Conservation (phyloP, 1,139 yeast species). For the Candida sp. region DNA sequence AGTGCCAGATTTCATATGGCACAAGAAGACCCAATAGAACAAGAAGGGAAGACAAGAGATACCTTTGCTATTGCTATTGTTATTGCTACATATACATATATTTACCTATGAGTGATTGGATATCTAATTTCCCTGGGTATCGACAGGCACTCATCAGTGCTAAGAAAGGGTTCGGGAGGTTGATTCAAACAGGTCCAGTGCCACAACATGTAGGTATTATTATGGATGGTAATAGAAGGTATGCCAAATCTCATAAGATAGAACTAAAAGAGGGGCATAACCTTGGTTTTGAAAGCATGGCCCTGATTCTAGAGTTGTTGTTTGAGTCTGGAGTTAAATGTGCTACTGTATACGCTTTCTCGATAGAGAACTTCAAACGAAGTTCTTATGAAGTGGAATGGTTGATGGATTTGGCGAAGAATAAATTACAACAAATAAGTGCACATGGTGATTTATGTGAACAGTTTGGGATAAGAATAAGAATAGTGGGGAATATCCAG, state of each 20-base stretch:
- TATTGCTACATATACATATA: too few species aligned
- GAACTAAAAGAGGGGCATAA: conserved; percentile 49
- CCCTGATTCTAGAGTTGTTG: conserved; percentile 41
- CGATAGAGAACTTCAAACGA: conserved; percentile 78
- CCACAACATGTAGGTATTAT: conserved; percentile 65
- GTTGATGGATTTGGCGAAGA: conserved; percentile 83
- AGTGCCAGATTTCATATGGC: not conserved
- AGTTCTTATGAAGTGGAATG: conserved; percentile 78
- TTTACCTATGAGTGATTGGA: conserved; percentile 33
- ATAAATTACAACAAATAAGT: conserved; percentile 68
- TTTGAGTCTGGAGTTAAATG: conserved; percentile 43
- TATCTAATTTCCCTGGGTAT: conserved; percentile 50
- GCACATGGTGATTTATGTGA: conserved; percentile 81
- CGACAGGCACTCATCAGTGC: conserved; percentile 36
- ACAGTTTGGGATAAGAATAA: conserved; percentile 70
- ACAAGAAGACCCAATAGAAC: too few species aligned
- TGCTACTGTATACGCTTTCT: conserved; percentile 55
- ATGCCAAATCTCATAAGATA: conserved; percentile 39
- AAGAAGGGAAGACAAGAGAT: too few species aligned
- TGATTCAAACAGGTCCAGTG: conserved; percentile 76
- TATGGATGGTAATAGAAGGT: conserved; percentile 61
- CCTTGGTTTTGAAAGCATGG: conserved; percentile 50
- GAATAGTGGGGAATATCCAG: conserved; percentile 67
- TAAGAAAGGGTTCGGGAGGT: conserved; percentile 51
- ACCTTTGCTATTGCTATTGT: too few species aligned